These are phyloP conservation scores for Sporisorium scitamineum DNA, from an alignment of 1,284 basidiomycete species.

Conservation along the genomic window DNA sequence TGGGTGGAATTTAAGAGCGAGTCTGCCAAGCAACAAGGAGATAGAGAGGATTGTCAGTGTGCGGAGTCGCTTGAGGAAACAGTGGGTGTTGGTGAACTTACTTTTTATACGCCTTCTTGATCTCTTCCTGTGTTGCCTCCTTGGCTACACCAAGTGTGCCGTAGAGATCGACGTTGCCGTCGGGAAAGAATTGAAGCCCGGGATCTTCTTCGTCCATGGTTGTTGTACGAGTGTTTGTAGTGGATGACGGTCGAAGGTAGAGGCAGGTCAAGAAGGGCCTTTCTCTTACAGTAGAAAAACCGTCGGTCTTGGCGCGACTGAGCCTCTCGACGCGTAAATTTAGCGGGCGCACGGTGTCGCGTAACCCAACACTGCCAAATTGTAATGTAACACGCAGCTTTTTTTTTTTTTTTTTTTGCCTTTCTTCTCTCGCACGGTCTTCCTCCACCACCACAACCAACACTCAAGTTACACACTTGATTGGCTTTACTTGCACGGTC, in stretches of 20 bases:
- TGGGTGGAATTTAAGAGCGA: slow-evolving; percentile 67
- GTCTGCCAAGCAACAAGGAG: slow-evolving; percentile 26
- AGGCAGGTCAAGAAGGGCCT: not conserved
- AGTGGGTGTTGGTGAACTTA: slow-evolving; percentile 21
- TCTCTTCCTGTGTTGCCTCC: slow-evolving; percentile 55
- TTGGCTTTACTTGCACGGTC: not conserved
- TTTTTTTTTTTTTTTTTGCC: not conserved
- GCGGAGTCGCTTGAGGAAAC: not conserved
- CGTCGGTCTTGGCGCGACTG: slow-evolving; percentile 14
- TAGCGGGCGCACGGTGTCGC: not conserved
- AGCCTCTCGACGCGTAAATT: slow-evolving; percentile 42
- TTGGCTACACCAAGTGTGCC: slow-evolving; percentile 57
- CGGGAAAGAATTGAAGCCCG: slow-evolving; percentile 63
- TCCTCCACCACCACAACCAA: slow-evolving; percentile 2
- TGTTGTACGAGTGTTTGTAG: not conserved
- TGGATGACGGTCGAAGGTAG: not conserved
- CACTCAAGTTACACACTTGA: not conserved
- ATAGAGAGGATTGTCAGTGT: not conserved
- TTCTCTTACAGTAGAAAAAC: not conserved
- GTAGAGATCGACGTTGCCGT: slow-evolving; percentile 66
- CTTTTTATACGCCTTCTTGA: slow-evolving; percentile 66
- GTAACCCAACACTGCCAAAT: too few species aligned
- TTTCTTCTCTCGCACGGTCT: slow-evolving; percentile 20
- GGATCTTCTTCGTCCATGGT: slow-evolving; percentile 62
- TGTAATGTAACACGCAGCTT: slow-evolving; percentile 2